Base-by-base conservation (phyloP, 495 filamentous ascomycete genomes). In the Ascobolus immersus region DNA sequence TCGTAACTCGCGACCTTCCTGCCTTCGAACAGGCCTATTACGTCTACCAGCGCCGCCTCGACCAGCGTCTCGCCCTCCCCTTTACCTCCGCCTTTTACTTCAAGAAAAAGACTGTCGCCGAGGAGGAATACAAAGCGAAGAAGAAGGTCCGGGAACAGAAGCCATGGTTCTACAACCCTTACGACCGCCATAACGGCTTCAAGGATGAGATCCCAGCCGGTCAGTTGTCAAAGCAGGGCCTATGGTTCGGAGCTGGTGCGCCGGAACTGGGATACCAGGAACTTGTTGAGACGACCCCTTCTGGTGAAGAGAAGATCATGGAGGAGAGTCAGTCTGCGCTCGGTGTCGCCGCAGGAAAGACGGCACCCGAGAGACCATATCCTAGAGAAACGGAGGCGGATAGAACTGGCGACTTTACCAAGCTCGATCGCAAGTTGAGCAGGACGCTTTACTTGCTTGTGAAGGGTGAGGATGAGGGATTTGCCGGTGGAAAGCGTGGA, bases 1-100 rank as follows among this genome's bases (percentile, higher is more conserved):
- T 80, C 32, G 61, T 99, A 41, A 94, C 89, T 33, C 75, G 74
- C 39, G 60, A 73, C 32, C 72, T 79, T 12, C 72, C 71, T 21
- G 61, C 75, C 9, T 94, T 99, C 53, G 86, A 99, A 54, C 73
- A 78, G 51, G 61, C 82, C 33, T 93, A 66, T 58, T 86, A 71
- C 60, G 77, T 94, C 52, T 99, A 99, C 59, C 86, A 99, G 56
- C 77, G 78, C 39, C 80, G 86, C 9, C 63, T 99, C 34, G 91
- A 99, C 54, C 86, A 99, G 58, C 79, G 86, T 8, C 61, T 92
- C 20, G 67, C 69, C 8, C 62, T 84, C 6, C 82, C 84, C 2
- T 99, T 99, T 58, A 75, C 73, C 12, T 67, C 74, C 33, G 80
- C 77, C 51, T 86, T 93, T 55, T 99, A 90, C 64, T 90, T 80